Percentiles rank a stretch among this genome's conserved stretches.
These are phyloP conservation scores for Eryngium alpinum DNA, from an alignment of 140 eudicot species.

Conservation along the genomic window DNA sequence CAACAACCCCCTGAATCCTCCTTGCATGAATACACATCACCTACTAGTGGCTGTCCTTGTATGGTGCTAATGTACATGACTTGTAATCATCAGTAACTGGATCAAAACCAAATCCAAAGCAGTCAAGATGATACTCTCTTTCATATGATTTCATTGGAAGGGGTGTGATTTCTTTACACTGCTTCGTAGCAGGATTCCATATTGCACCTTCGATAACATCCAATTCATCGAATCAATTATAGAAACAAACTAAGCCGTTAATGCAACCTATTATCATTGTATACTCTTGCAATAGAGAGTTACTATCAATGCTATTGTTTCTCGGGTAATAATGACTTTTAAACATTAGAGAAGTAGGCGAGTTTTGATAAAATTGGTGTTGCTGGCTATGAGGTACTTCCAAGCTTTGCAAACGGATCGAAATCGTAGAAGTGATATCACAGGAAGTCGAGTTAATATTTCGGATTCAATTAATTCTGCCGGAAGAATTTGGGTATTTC, in stretches of 20 bases:
- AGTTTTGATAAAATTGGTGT: background rate
- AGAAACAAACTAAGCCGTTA: background rate
- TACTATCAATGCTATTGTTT: background rate
- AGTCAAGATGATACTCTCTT: background rate
- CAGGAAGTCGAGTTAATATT: background rate
- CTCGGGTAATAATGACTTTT: background rate
- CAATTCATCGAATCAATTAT: background rate
- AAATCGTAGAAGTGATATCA: background rate
- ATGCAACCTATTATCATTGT: background rate
- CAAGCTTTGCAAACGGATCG: background rate
- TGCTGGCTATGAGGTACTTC: background rate
- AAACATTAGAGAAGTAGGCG: background rate
- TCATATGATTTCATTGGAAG: background rate
- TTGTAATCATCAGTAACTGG: background rate
- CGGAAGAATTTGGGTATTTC: too few species aligned
- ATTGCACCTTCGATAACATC: background rate
- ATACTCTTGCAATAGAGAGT: background rate
- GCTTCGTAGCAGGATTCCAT: background rate
- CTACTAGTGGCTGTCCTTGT: background rate
- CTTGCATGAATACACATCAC: background rate
- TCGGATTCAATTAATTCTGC: background rate
- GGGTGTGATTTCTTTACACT: background rate
- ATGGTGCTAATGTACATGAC: background rate
- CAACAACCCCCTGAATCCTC: background rate
- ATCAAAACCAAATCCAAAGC: slow-evolving; percentile 5